Conservation (phyloP, 2,329 filamentous ascomycete species). For the Aspergillus sojae region DNA sequence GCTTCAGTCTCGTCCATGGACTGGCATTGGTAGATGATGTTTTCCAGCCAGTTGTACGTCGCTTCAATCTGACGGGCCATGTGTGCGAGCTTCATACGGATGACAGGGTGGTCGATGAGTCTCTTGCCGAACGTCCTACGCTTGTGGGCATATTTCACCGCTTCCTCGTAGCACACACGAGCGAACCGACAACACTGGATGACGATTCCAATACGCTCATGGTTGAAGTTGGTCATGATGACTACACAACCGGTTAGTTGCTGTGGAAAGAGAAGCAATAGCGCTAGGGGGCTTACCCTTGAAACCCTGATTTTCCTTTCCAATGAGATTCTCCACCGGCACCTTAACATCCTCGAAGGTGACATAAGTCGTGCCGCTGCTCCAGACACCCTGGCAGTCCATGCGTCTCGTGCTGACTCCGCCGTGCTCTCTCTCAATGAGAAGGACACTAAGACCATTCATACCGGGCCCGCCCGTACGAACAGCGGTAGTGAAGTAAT, state of each 20-base stretch:
- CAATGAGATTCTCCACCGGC: constrained; percentile 96
- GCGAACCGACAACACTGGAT: constrained; percentile 96
- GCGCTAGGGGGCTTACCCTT: constrained; percentile 58
- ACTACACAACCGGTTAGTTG: constrained; percentile 51
- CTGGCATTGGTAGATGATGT: constrained; percentile 88
- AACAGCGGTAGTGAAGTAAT: constrained; percentile 97
- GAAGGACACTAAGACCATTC: constrained; percentile 86
- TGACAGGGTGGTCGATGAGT: constrained; percentile 94
- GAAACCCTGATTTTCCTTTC: constrained; percentile 98
- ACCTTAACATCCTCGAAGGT: constrained; percentile 99
- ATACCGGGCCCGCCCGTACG: constrained; percentile 86
- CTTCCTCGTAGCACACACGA: constrained; percentile 95
- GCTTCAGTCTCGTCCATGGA: constrained; percentile 93
- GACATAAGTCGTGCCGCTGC: constrained; percentile 91
- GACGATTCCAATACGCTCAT: constrained; percentile 97
- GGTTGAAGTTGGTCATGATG: constrained; percentile 99
- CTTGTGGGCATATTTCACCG: constrained; percentile 96
- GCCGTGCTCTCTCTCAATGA: constrained; percentile 82
- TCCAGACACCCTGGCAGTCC: constrained; percentile 99
- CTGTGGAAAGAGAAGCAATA: not conserved
- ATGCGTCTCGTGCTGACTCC: constrained; percentile 92
- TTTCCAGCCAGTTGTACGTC: constrained; percentile 96
- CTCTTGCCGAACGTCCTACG: constrained; percentile 94
- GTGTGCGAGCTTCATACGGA: constrained; percentile 94
- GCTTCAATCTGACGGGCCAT: constrained; percentile 99